A percentile compares a stretch with the other conserved stretches of the same genome.
phyloP scores from a whole-genome alignment of 2,329 filamentous ascomycete genomes.

The Trichoderma sp. region DNA sequence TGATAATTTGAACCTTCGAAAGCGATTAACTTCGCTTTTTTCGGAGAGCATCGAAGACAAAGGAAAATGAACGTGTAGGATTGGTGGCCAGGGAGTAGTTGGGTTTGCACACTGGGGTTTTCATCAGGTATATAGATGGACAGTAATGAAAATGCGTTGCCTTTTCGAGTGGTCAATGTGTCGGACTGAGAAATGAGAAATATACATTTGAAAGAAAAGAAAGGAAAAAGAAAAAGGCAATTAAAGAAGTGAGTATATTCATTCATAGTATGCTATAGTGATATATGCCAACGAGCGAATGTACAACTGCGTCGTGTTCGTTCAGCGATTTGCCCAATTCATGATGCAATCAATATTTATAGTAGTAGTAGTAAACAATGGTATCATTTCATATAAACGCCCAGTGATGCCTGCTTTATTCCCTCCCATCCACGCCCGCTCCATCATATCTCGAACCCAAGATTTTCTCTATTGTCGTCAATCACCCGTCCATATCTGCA shows the following conservation, averaged over 20 bases:
- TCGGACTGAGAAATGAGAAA: neutral
- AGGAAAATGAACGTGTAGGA: neutral
- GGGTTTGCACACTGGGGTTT: neutral
- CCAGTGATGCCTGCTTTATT: neutral
- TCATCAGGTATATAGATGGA: constrained; percentile 13
- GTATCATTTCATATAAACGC: constrained; percentile 17
- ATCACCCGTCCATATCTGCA: constrained; percentile 63
- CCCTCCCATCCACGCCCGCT: neutral
- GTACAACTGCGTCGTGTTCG: neutral
- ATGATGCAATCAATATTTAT: neutral
- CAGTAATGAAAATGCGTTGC: constrained; percentile 19
- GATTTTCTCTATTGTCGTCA: constrained; percentile 60
- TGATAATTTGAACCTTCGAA: neutral
- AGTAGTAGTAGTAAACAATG: neutral
- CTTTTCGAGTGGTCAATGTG: neutral
- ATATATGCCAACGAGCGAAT: neutral
- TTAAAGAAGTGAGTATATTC: neutral
- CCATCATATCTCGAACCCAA: constrained; percentile 50
- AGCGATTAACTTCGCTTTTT: neutral
- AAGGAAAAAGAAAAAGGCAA: too few relatives aligned
- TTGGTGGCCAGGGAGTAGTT: neutral
- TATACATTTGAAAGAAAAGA: neutral
- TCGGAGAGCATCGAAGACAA: neutral
- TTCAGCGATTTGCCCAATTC: neutral
- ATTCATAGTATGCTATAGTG: neutral